Evolutionary conservation across 768 basidiomycete genomes (phyloP).

Genomic region (Grammothele lineata): DNA sequence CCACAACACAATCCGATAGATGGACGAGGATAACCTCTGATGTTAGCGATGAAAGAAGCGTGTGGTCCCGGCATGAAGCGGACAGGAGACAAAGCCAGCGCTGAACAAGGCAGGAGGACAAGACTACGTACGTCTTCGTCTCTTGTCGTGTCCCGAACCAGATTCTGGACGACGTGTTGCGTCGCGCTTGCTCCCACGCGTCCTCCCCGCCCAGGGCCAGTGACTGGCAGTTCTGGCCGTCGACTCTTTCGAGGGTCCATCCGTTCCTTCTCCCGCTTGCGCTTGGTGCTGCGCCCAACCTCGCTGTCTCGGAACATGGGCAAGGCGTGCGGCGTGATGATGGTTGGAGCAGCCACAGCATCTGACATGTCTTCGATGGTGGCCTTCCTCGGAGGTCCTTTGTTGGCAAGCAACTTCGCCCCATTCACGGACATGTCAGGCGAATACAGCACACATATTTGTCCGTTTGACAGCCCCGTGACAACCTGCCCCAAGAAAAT

Average conservation of each 20-base stretch:
- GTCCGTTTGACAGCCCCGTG: slow-evolving; percentile 81
- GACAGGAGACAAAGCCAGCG: slow-evolving; percentile 8
- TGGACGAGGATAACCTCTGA: slow-evolving; percentile 12
- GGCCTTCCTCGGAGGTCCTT: slow-evolving; percentile 78
- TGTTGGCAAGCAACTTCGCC: slow-evolving; percentile 83
- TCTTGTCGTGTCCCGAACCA: slow-evolving; percentile 86
- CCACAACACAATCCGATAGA: slow-evolving; percentile 16
- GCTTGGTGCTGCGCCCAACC: slow-evolving; percentile 70
- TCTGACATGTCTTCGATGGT: slow-evolving; percentile 88
- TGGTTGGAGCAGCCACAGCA: slow-evolving; percentile 78
- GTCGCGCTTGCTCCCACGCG: slow-evolving; percentile 95
- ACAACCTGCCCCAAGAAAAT: slow-evolving; percentile 56
- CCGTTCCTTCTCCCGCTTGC: slow-evolving; percentile 86
- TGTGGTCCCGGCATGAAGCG: slow-evolving; percentile 8
- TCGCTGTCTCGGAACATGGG: slow-evolving; percentile 87
- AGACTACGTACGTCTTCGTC: slow-evolving; percentile 86
- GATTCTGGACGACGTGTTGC: slow-evolving; percentile 92
- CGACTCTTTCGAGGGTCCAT: slow-evolving; percentile 88
- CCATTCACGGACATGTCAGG: slow-evolving; percentile 87
- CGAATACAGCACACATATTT: slow-evolving; percentile 89
- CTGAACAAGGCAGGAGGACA: slow-evolving; percentile 18
- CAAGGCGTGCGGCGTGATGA: slow-evolving; percentile 87
- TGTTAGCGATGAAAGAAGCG: slow-evolving; percentile 9
- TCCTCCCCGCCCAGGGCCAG: slow-evolving; percentile 90
- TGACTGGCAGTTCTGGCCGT: slow-evolving; percentile 89